Conservation (phyloP, 768 basidiomycete species). For the Boletus pseudo-olivaceus region DNA sequence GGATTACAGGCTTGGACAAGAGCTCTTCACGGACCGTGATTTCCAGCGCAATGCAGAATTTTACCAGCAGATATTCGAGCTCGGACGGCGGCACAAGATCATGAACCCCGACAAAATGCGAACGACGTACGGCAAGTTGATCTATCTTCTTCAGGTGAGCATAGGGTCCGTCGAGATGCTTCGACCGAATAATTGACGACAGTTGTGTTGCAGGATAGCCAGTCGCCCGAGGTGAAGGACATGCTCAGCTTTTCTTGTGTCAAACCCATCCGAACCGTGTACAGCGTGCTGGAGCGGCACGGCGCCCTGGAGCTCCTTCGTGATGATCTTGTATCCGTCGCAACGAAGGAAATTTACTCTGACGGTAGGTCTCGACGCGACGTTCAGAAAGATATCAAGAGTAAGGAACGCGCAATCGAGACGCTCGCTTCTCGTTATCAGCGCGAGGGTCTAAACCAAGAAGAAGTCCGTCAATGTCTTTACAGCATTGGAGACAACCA, state of each 20-base stretch:
- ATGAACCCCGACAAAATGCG: conserved; percentile 94
- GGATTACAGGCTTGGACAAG: conserved; percentile 87
- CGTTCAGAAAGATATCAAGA: conserved; percentile 80
- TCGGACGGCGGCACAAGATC: conserved; percentile 83
- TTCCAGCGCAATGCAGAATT: conserved; percentile 78
- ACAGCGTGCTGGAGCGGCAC: conserved; percentile 60
- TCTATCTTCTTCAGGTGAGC: conserved; percentile 76
- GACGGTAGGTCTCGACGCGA: conserved; percentile 69
- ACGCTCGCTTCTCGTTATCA: conserved; percentile 62
- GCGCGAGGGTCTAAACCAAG: conserved; percentile 55
- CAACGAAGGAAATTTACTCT: conserved; percentile 80
- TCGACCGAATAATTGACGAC: background rate
- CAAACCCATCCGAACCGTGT: conserved; percentile 71
- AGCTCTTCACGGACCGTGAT: conserved; percentile 77
- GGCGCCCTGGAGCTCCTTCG: conserved; percentile 66
- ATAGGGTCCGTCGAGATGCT: background rate
- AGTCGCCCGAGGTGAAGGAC: conserved; percentile 77
- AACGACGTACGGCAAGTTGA: conserved; percentile 81
- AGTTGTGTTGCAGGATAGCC: conserved; percentile 61
- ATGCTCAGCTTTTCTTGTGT: conserved; percentile 79
- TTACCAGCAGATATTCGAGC: conserved; percentile 76
- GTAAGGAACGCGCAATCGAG: conserved; percentile 83
- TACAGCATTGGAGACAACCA: conserved; percentile 91
- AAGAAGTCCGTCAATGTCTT: conserved; percentile 70
- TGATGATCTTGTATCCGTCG: conserved; percentile 69